Conservation (phyloP, 2,329 filamentous ascomycete genomes). For the Stagonosporopsis cucurbitacearum region DNA sequence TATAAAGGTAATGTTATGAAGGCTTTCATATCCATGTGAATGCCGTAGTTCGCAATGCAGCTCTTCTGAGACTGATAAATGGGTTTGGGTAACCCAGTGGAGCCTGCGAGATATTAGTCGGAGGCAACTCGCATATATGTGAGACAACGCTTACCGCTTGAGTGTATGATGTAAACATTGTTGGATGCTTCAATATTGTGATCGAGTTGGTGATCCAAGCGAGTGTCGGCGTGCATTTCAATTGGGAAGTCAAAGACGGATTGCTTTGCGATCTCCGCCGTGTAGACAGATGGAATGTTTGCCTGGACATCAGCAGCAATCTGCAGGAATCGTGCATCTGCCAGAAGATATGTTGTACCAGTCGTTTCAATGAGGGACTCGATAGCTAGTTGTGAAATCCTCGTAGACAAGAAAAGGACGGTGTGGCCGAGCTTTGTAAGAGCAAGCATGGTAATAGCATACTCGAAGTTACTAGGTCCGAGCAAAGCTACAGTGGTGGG, state of each 20-base stretch:
- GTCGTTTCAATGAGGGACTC: conserved; percentile 49
- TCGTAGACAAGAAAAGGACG: conserved; percentile 61
- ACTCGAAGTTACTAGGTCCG: conserved; percentile 62
- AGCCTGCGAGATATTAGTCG: conserved; percentile 41
- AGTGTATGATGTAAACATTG: conserved; percentile 36
- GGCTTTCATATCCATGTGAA: conserved; percentile 30
- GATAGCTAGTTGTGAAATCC: conserved; percentile 60
- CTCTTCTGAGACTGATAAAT: conserved; percentile 63
- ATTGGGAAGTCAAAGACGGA: conserved; percentile 29
- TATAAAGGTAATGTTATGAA: conserved; percentile 35
- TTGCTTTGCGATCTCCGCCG: conserved; percentile 24
- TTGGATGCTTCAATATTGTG: conserved; percentile 24
- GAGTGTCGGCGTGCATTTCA: conserved; percentile 35
- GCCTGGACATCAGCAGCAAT: conserved; percentile 28
- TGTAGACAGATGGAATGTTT: conserved; percentile 14
- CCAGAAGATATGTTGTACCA: conserved; percentile 30
- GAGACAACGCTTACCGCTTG: conserved; percentile 19
- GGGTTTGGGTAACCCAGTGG: conserved; percentile 68
- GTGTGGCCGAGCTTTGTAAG: conserved; percentile 63
- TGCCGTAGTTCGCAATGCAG: conserved; percentile 29
- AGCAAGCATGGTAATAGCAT: conserved; percentile 62
- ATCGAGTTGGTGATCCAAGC: conserved; percentile 33
- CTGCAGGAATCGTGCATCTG: conserved; percentile 43
- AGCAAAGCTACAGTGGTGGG: conserved; percentile 56
- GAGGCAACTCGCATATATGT: neutral